These are phyloP conservation scores for Pseudogymnoascus sp. DNA, from an alignment of 2,329 filamentous ascomycete species.

Conservation along the genomic window DNA sequence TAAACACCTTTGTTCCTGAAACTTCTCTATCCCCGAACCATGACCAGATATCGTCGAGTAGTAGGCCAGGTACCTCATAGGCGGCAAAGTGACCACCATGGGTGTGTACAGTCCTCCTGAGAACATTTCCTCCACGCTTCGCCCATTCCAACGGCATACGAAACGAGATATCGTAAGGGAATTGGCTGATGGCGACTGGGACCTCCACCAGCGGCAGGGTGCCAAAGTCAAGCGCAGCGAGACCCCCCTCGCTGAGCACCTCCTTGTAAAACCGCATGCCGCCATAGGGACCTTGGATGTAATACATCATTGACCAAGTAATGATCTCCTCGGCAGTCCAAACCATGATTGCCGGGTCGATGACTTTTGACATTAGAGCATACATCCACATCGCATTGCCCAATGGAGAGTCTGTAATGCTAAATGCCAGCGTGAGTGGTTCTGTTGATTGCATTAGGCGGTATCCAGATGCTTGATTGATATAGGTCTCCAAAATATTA, in stretches of 20 bases:
- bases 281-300: constrained; percentile 19
- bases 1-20: constrained; percentile 9
- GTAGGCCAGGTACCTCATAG: constrained; percentile 13
- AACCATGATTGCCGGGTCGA: background rate
- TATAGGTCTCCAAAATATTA: background rate
- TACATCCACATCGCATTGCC: constrained; percentile 27
- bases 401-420: constrained; percentile 29
- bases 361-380: constrained; percentile 13
- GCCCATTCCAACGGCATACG: constrained; percentile 15
- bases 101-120: background rate
- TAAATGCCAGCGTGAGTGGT: constrained; percentile 25
- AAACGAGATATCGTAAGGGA: constrained; percentile 25
- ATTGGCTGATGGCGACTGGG: constrained; percentile 48
- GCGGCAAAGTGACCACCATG: constrained; percentile 16
- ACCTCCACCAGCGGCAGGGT: constrained; percentile 21
- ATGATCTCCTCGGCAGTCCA: constrained; percentile 20
- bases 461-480: constrained; percentile 24
- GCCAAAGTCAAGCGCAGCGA: constrained; percentile 22
- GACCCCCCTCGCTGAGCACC: constrained; percentile 10
- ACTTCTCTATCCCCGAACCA: constrained; percentile 15
- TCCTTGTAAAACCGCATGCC: constrained; percentile 19
- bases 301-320: constrained; percentile 22
- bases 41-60: constrained; percentile 13
- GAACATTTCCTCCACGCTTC: constrained; percentile 14
- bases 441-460: constrained; percentile 21